These are phyloP conservation scores for Chalaropsis ovoidea DNA, from an alignment of 2,329 filamentous ascomycete species.

Conservation along the genomic window DNA sequence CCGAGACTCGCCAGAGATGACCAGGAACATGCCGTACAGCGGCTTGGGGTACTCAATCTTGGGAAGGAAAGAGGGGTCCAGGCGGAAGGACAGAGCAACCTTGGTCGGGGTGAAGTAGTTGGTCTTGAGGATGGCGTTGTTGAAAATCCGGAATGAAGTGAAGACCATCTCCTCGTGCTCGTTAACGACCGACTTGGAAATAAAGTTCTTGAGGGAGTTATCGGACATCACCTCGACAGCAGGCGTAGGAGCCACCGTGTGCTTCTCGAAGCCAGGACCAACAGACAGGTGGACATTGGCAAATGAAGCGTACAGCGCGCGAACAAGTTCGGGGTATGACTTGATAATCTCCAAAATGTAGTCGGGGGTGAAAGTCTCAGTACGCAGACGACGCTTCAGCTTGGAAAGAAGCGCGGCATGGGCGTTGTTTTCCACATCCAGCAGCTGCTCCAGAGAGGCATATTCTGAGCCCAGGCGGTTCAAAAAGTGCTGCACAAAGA, in stretches of 20 bases:
- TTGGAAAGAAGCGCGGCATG: constrained; percentile 84
- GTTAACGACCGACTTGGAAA: constrained; percentile 70
- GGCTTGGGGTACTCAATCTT: constrained; percentile 85
- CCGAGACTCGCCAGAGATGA: constrained; percentile 92
- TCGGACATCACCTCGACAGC: constrained; percentile 63
- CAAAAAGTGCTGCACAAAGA: constrained; percentile 95
- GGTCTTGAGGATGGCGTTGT: constrained; percentile 85
- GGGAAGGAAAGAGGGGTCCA: constrained; percentile 82
- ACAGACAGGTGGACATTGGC: constrained; percentile 67
- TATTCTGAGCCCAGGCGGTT: constrained; percentile 93
- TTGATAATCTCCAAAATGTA: constrained; percentile 97
- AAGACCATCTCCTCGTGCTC: constrained; percentile 98
- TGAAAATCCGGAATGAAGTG: constrained; percentile 93
- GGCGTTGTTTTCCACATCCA: constrained; percentile 70
- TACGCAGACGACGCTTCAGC: constrained; percentile 88
- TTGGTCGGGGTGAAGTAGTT: constrained; percentile 98
- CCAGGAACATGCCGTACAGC: constrained; percentile 95
- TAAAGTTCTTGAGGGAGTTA: constrained; percentile 58
- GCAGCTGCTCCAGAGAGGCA: constrained; percentile 67
- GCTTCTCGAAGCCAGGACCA: constrained; percentile 42
- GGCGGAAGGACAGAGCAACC: constrained; percentile 90
- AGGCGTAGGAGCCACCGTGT: constrained; percentile 43
- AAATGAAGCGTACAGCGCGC: constrained; percentile 82
- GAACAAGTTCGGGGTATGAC: constrained; percentile 76
- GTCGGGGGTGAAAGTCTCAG: constrained; percentile 94